Evolutionary conservation across 805 yeast species (phyloP).

Genomic region (Cyberlindnera xishuangbannaensis): DNA sequence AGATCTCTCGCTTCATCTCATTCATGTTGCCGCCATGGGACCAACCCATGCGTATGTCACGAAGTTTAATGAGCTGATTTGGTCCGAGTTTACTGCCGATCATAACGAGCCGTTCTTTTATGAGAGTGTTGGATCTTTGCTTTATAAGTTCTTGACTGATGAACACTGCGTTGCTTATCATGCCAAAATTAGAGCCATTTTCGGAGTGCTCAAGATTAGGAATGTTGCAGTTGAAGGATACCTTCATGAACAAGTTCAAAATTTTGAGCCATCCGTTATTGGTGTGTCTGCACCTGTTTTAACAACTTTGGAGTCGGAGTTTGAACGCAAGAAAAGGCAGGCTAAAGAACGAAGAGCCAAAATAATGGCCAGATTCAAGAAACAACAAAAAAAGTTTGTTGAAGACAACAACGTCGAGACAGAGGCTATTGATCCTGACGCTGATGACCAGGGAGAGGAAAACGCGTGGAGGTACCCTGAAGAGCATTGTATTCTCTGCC

Average conservation of each 20-base stretch:
- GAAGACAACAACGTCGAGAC: conserved; percentile 43
- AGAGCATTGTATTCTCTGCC: conserved; percentile 75
- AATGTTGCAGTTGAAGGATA: conserved; percentile 26
- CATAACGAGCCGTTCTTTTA: conserved; percentile 34
- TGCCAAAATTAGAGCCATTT: conserved; percentile 53
- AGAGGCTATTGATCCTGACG: conserved; percentile 31
- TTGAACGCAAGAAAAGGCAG: conserved; percentile 54
- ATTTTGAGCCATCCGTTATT: conserved; percentile 24
- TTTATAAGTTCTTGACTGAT: conserved; percentile 36
- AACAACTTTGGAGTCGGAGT: conserved; percentile 26
- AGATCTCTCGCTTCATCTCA: conserved; percentile 55
- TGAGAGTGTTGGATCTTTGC: conserved; percentile 33
- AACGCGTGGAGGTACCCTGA: conserved; percentile 67
- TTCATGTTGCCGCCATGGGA: conserved; percentile 50
- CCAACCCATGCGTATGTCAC: conserved; percentile 26
- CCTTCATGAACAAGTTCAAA: conserved; percentile 32
- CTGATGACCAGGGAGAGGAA: too few relatives aligned
- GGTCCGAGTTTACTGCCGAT: conserved; percentile 30
- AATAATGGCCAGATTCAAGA: conserved; percentile 71
- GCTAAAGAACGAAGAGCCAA: conserved; percentile 69
- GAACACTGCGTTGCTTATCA: conserved; percentile 40
- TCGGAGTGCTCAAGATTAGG: conserved; percentile 28
- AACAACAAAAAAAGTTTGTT: conserved; percentile 73
- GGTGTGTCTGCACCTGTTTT: conserved; percentile 4
- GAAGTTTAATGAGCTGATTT: conserved; percentile 28